Evolutionary conservation across 805 yeast species (phyloP).

Genomic region (Sungouiella thailandica): DNA sequence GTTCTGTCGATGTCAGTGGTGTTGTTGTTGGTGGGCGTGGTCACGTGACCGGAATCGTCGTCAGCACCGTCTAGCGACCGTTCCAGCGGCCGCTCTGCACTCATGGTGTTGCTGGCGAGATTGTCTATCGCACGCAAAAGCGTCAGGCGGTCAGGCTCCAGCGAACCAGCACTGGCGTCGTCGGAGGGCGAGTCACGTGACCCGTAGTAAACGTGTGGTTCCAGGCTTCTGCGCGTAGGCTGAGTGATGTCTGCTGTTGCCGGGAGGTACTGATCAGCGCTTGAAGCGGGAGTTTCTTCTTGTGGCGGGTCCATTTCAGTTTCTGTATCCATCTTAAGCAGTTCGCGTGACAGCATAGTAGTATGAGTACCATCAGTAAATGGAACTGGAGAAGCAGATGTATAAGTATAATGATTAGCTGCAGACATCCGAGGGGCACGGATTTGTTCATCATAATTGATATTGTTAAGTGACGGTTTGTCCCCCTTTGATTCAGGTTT

Average conservation of each 20-base stretch:
- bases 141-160: slow-evolving; percentile 9
- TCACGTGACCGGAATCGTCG: not conserved
- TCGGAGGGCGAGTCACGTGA: not conserved
- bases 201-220: slow-evolving; percentile 3
- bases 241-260: slow-evolving; percentile 12
- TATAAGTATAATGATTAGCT: slow-evolving; percentile 22
- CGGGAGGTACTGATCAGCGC: slow-evolving; percentile 7
- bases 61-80: not conserved
- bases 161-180: slow-evolving; percentile 1
- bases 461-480: slow-evolving; percentile 14
- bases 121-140: slow-evolving; percentile 15
- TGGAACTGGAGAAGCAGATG: slow-evolving; percentile 6
- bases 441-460: slow-evolving; percentile 50
- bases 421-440: slow-evolving; percentile 51
- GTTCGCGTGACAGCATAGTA: slow-evolving; percentile 1
- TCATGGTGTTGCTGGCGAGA: slow-evolving; percentile 9
- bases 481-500: slow-evolving; percentile 7
- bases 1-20: too few relatives aligned
- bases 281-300: slow-evolving; percentile 1
- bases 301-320: slow-evolving; percentile 1
- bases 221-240: slow-evolving; percentile 16
- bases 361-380: slow-evolving; percentile 7
- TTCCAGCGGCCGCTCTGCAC: slow-evolving; percentile 8
- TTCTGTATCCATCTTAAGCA: slow-evolving; percentile 3
- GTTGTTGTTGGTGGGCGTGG: too few relatives aligned